These are phyloP conservation scores for Glycyrrhiza uralensis DNA, from an alignment of 306 rosid species.

Conservation along the genomic window DNA sequence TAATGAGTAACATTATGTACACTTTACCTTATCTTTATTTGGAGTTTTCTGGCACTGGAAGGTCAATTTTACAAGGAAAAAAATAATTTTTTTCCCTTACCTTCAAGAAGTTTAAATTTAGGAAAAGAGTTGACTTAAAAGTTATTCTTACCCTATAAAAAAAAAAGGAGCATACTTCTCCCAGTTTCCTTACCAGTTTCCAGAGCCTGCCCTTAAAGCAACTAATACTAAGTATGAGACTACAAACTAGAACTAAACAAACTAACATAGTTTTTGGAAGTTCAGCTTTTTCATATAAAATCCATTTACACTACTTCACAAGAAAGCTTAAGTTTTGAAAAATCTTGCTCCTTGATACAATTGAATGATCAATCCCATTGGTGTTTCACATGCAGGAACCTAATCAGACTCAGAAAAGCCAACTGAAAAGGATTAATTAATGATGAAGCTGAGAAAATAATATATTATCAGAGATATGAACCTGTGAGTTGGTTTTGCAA, in stretches of 20 bases:
- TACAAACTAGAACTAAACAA: background rate
- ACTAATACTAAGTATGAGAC: background rate
- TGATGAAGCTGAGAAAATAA: background rate
- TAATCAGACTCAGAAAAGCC: background rate
- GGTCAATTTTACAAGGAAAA: background rate
- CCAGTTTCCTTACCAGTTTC: background rate
- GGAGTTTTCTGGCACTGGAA: background rate
- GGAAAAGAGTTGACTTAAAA: background rate
- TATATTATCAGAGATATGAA: conserved; percentile 22
- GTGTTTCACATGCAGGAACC: conserved; percentile 8
- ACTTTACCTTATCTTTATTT: background rate
- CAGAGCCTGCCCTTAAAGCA: background rate
- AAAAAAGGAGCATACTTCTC: background rate
- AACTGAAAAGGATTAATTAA: background rate
- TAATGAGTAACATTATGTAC: background rate
- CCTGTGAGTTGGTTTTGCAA: conserved; percentile 72
- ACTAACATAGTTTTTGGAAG: background rate
- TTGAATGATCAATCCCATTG: background rate
- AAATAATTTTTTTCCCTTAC: background rate
- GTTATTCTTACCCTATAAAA: background rate
- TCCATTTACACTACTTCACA: background rate
- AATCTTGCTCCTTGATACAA: background rate
- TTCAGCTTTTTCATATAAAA: background rate
- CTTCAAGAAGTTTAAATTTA: background rate
- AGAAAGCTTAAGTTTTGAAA: background rate